phyloP scores from a whole-genome alignment of 2,329 filamentous ascomycete genomes.

The Pseudopithomyces chartarum region DNA sequence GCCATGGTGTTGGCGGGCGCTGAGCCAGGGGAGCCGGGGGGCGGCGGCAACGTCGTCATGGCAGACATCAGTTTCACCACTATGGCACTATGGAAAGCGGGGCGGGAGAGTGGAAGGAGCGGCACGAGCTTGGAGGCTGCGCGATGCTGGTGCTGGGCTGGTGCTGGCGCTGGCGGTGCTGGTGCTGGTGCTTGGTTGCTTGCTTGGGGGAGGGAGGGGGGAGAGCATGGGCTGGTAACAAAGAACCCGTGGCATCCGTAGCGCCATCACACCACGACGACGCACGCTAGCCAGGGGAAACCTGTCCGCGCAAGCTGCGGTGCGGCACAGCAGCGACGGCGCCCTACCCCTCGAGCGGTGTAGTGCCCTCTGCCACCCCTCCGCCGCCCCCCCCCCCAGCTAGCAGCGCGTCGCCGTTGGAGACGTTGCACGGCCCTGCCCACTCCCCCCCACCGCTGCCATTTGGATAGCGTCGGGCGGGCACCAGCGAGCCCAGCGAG shows the following conservation, averaged over 20 bases:
- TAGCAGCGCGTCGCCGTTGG: background rate
- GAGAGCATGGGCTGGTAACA: background rate
- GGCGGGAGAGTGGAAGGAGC: slow-evolving; percentile 4
- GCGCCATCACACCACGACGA: background rate
- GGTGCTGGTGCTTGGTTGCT: too few species aligned
- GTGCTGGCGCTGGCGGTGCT: too few species aligned
- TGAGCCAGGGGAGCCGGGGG: background rate
- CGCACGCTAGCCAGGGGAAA: background rate
- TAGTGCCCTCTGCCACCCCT: too few species aligned
- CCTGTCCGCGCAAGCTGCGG: background rate
- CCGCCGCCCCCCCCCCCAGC: too few species aligned
- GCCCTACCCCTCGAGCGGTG: background rate
- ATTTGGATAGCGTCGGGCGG: background rate
- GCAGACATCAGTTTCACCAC: background rate
- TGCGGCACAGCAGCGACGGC: background rate
- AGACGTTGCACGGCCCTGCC: slow-evolving; percentile 4
- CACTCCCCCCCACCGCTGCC: background rate
- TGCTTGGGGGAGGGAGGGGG: too few species aligned
- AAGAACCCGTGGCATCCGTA: slow-evolving; percentile 1
- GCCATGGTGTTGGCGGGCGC: background rate
- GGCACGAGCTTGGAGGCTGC: background rate
- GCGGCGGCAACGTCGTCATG: slow-evolving; percentile 8
- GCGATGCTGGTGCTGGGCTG: background rate
- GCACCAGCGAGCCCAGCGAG: background rate
- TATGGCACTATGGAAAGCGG: slow-evolving; percentile 1